phyloP scores from a whole-genome alignment of 2,329 filamentous ascomycete species.

The Huntiella omanensis region DNA sequence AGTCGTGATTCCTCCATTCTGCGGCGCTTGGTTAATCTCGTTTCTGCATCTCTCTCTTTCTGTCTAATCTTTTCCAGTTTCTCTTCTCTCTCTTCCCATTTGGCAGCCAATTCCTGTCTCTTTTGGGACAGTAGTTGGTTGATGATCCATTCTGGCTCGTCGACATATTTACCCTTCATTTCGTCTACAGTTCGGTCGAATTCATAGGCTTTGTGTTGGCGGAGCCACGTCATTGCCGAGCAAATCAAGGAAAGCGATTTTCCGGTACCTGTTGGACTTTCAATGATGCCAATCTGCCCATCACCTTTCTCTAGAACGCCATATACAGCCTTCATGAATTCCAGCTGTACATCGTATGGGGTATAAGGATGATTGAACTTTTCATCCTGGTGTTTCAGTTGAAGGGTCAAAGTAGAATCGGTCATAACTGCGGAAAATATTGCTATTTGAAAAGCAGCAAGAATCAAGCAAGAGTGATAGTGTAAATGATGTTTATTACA shows the following conservation, averaged over 20 bases:
- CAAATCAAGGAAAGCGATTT: constrained; percentile 89
- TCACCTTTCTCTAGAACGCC: constrained; percentile 49
- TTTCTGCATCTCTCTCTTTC: constrained; percentile 39
- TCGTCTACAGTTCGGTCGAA: constrained; percentile 34
- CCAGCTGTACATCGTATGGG: constrained; percentile 70
- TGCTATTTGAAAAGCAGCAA: no score
- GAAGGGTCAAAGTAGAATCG: not conserved
- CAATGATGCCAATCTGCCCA: constrained; percentile 70
- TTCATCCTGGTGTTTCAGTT: not conserved
- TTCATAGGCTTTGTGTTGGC: constrained; percentile 49
- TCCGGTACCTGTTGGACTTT: constrained; percentile 82
- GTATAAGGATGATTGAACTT: constrained; percentile 76
- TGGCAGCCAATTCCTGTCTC: constrained; percentile 43
- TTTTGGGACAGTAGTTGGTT: constrained; percentile 56
- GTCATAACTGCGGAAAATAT: not conserved
- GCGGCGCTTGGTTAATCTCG: constrained; percentile 27
- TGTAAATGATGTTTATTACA: not conserved
- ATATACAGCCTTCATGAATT: constrained; percentile 78
- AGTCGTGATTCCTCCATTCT: constrained; percentile 21
- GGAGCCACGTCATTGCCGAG: constrained; percentile 76
- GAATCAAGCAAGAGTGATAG: not conserved
- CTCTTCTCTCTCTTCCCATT: constrained; percentile 56
- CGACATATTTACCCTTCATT: constrained; percentile 28
- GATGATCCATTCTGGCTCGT: constrained; percentile 71
- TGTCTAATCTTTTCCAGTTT: constrained; percentile 46